Conservation (phyloP, 1,284 basidiomycete genomes). For the Ceratobasidium sp. region DNA sequence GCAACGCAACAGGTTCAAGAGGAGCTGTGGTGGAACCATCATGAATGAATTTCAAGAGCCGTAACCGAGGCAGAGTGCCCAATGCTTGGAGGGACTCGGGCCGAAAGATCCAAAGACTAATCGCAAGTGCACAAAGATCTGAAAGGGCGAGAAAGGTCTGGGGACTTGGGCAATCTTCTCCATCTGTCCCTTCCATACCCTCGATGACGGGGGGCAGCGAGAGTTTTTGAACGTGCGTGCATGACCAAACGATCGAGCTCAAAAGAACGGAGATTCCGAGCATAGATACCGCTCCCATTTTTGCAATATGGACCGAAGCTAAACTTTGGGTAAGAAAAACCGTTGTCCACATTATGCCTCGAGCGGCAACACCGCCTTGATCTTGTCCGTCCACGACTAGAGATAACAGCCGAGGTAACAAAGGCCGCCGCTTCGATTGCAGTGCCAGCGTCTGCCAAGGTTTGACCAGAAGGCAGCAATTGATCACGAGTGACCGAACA, state of each 20-base stretch:
- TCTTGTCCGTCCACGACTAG: not conserved
- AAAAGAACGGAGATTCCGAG: not conserved
- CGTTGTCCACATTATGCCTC: not conserved
- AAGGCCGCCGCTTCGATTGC: not conserved
- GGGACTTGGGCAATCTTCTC: not conserved
- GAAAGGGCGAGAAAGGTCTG: not conserved
- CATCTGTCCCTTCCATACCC: not conserved
- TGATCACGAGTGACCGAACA: not conserved
- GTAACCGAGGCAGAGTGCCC: not conserved
- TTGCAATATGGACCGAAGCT: not conserved
- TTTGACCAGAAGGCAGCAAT: not conserved
- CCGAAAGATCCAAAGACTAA: not conserved
- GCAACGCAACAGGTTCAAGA: not conserved
- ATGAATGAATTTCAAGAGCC: not conserved
- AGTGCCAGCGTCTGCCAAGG: not conserved
- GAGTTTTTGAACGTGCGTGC: conserved; percentile 90
- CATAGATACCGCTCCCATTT: not conserved
- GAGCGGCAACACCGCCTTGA: too few relatives aligned
- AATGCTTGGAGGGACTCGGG: not conserved
- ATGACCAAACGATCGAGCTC: conserved; percentile 67
- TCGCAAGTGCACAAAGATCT: not conserved
- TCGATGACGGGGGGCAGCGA: not conserved
- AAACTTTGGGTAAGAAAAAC: not conserved
- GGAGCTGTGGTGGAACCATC: not conserved
- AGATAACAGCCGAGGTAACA: not conserved